These are phyloP conservation scores for Byssoonygena ceratinophila DNA, from an alignment of 2,329 filamentous ascomycete genomes.

Conservation along the genomic window DNA sequence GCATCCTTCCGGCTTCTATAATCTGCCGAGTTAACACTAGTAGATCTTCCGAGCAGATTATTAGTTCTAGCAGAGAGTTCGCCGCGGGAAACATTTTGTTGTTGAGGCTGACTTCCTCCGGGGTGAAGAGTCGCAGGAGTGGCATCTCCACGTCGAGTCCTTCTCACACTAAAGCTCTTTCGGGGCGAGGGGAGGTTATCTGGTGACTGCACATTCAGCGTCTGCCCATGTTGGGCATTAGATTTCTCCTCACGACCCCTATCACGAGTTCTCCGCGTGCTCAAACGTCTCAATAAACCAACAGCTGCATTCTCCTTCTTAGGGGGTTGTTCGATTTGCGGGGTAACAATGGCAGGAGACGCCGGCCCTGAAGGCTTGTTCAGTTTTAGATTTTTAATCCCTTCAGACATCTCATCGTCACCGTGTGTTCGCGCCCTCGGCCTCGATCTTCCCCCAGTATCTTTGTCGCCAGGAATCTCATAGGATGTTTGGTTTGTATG, in stretches of 20 bases:
- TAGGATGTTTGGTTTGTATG: constrained; percentile 78
- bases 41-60: constrained; percentile 69
- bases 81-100: constrained; percentile 67
- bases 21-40: constrained; percentile 84
- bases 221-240: constrained; percentile 58
- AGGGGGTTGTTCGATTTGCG: constrained; percentile 49
- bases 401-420: constrained; percentile 76
- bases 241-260: constrained; percentile 41
- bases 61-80: constrained; percentile 51
- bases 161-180: constrained; percentile 80
- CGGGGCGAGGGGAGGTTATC: constrained; percentile 57
- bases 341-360: constrained; percentile 44
- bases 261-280: constrained; percentile 67
- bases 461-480: constrained; percentile 80
- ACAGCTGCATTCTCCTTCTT: constrained; percentile 83
- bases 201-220: constrained; percentile 70
- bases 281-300: constrained; percentile 77
- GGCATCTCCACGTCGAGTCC: constrained; percentile 45
- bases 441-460: constrained; percentile 70
- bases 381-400: constrained; percentile 55
- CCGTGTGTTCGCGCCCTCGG: constrained; percentile 86
- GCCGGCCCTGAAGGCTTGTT: constrained; percentile 39
- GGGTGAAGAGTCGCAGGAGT: constrained; percentile 49
- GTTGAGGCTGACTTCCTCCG: constrained; percentile 54
- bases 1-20: constrained; percentile 54